Evolutionary conservation across 805 yeast genomes (phyloP).

Genomic region (Cyberlindnera xylosilytica): DNA sequence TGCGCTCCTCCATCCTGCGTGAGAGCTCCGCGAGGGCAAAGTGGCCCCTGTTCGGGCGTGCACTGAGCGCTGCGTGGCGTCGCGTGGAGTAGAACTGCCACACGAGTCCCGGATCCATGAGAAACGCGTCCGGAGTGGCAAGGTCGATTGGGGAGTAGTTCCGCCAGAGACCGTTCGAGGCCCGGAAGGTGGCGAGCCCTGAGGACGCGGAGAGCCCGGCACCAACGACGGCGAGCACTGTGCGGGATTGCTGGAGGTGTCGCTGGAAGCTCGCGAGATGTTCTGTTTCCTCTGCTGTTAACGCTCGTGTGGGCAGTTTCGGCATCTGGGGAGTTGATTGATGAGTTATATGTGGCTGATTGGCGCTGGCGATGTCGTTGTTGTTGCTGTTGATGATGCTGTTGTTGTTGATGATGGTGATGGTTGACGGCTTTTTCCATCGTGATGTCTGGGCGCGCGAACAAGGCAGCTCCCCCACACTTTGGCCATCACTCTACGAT

Average conservation of each 20-base stretch:
- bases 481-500: too few relatives aligned
- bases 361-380: too few relatives aligned
- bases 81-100: constrained; percentile 86
- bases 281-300: neutral
- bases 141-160: constrained; percentile 75
- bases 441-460: too few relatives aligned
- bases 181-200: constrained; percentile 73
- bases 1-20: constrained; percentile 26
- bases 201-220: constrained; percentile 80
- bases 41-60: constrained; percentile 76
- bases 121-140: constrained; percentile 91
- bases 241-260: constrained; percentile 41
- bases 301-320: constrained; percentile 1
- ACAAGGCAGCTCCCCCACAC: too few relatives aligned
- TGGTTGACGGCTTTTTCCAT: too few relatives aligned
- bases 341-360: too few relatives aligned
- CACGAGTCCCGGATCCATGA: constrained; percentile 76
- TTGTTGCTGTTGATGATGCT: too few relatives aligned
- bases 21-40: constrained; percentile 63
- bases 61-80: constrained; percentile 58
- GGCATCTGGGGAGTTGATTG: constrained; percentile 2
- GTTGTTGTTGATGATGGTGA: too few relatives aligned
- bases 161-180: constrained; percentile 74
- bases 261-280: constrained; percentile 42
- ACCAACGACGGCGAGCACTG: constrained; percentile 67